phyloP scores from a whole-genome alignment of 2,329 filamentous ascomycete species.

The Neofusicoccum sp. region DNA sequence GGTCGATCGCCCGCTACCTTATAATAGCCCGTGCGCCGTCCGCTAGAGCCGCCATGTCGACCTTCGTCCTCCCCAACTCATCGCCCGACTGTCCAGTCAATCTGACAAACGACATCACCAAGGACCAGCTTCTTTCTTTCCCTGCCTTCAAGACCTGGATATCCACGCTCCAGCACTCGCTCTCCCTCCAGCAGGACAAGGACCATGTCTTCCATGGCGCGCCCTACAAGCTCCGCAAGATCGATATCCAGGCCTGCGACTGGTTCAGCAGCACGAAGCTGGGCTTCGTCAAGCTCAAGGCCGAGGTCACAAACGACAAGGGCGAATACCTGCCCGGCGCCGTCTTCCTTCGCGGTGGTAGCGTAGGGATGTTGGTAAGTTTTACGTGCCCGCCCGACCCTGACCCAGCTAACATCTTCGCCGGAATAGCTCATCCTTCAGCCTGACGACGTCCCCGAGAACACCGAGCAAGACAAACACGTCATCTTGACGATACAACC shows the following conservation, averaged over 20 bases:
- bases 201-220: conserved; percentile 54
- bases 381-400: conserved; percentile 23
- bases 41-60: conserved; percentile 38
- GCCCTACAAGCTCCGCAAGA: conserved; percentile 55
- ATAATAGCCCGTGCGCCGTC: not conserved
- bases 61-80: conserved; percentile 44
- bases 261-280: conserved; percentile 54
- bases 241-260: conserved; percentile 59
- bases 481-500: conserved; percentile 61
- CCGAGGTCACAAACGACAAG: conserved; percentile 54
- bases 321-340: conserved; percentile 58
- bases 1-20: conserved; percentile 12
- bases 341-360: conserved; percentile 61
- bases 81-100: conserved; percentile 43
- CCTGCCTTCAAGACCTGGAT: conserved; percentile 60
- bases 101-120: conserved; percentile 46
- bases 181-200: conserved; percentile 49
- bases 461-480: conserved; percentile 49
- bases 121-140: conserved; percentile 52
- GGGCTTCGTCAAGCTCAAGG: conserved; percentile 61
- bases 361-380: conserved; percentile 58
- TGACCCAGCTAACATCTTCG: not conserved
- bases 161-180: conserved; percentile 50
- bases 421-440: conserved; percentile 55
- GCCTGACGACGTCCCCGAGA: conserved; percentile 49